phyloP scores from a whole-genome alignment of 345 rosid species.

The Odontarrhena argentea region DNA sequence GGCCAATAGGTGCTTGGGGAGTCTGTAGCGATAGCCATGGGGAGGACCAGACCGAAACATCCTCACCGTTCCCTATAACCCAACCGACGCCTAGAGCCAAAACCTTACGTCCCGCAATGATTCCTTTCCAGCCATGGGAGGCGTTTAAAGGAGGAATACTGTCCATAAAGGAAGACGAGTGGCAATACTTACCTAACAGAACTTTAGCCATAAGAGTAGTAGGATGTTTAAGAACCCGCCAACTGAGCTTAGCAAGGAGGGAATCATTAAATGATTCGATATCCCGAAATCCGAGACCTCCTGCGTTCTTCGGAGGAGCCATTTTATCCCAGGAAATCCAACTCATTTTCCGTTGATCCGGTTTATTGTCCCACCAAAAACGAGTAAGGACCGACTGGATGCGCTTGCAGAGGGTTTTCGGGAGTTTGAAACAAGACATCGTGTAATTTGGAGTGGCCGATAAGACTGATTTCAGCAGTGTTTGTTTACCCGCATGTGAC shows the following conservation, averaged over 20 bases:
- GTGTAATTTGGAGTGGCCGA: neutral
- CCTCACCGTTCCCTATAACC: no score
- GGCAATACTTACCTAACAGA: neutral
- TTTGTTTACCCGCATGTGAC: no score
- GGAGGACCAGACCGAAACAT: no score
- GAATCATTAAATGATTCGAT: neutral
- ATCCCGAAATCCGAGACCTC: neutral
- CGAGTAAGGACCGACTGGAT: neutral
- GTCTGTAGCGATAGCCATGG: no score
- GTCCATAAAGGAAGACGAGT: neutral
- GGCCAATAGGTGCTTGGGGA: no score
- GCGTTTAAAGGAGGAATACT: no score
- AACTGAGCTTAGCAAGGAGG: neutral
- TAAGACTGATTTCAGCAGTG: no score
- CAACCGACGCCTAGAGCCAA: no score
- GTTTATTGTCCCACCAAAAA: neutral
- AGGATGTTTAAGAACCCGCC: neutral
- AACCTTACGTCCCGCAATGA: no score
- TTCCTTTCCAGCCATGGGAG: no score
- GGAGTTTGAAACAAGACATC: neutral
- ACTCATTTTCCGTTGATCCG: neutral
- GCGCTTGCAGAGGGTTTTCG: neutral
- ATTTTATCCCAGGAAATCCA: neutral
- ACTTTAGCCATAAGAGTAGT: neutral
- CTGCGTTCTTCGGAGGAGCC: accelerated